phyloP scores from a whole-genome alignment of 78 protist genomes.

The Bigelowiella natans region DNA sequence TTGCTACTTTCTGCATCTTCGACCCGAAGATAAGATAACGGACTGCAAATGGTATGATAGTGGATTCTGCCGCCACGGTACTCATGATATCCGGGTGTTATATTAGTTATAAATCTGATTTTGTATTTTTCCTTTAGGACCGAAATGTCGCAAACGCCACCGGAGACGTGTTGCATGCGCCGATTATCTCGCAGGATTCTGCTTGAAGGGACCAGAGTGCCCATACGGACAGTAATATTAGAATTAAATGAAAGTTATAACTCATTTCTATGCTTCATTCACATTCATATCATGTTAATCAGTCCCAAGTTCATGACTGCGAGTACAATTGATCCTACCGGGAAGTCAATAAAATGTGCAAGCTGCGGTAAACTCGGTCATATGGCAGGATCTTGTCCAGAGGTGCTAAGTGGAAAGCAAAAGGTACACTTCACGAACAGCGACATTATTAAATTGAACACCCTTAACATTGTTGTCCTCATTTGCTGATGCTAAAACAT shows the following conservation, averaged over 20 bases:
- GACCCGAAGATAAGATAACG: constrained; percentile 57
- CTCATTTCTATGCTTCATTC: too few relatives aligned
- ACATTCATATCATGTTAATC: too few relatives aligned
- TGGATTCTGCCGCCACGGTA: constrained; percentile 76
- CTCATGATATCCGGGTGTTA: not conserved
- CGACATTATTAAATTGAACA: too few relatives aligned
- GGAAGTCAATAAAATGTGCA: not conserved
- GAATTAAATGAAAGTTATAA: not conserved
- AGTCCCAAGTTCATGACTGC: not conserved
- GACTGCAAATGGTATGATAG: constrained; percentile 80
- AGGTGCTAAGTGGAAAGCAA: not conserved
- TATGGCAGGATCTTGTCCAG: not conserved
- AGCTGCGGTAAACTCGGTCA: not conserved
- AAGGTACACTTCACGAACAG: too few relatives aligned
- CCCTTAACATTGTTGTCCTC: too few relatives aligned
- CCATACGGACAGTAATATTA: not conserved
- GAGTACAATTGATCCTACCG: not conserved
- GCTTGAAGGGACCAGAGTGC: not conserved
- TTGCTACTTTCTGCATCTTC: constrained; percentile 64
- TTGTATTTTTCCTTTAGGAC: too few relatives aligned
- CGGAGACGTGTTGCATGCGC: not conserved
- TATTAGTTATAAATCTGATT: not conserved
- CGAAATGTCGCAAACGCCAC: not conserved
- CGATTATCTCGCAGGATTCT: constrained; percentile 1
- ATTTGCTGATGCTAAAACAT: too few relatives aligned